Base-by-base conservation (phyloP, 2,329 filamentous ascomycete species). In the Ophiosphaerella korrae region DNA sequence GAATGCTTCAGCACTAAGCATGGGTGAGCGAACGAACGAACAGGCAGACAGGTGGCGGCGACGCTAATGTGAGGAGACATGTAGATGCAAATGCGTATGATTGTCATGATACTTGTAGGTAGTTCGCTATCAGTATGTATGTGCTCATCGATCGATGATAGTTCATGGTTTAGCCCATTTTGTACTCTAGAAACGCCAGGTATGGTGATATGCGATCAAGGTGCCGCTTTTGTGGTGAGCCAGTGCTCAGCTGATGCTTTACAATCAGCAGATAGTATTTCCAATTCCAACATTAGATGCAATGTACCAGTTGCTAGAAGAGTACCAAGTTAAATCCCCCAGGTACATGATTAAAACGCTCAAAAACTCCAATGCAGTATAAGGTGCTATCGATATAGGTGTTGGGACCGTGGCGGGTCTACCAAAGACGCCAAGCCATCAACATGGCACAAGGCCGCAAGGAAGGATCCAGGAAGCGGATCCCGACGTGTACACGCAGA, bases 331-430 rank as follows among this genome's bases (percentile, higher is more conserved):
- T 41, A 55, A 42, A 43, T 50, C 45, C 48, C 24, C 50, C 49
- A 49, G 50, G 47, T 63, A 63, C 60, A 63, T 57, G 46, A 57
- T 60, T 52, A 64, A 57, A 59, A 60, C 59, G 59, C 56, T 58
- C 53, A 60, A 35, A 55, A 64, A 58, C 57, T 60, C 57, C 60
- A 50, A 56, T 62, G 55, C 53, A 60, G 23, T 43, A 38, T 41
- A 47, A 55, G 40, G 55, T 44, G 42, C 32, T 13, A 18, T 21
- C 42, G 31, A 37, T 29, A 38, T 46, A 33, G 18, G 18, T 21
- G 5, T 51, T 56, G 54, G 51, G 58, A 51, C 51, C 55, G 43
- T 47, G 46, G 52, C 48, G 48, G 49, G 33, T 33, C 41, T 42
- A 50, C 47, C 46, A 53, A 37, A 44, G 42, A 62, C 55, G 56